Evolutionary conservation across 2,329 filamentous ascomycete species (phyloP), one percentile per base, ranked within the genome.

Genomic region (Penicillium corylophilum): DNA sequence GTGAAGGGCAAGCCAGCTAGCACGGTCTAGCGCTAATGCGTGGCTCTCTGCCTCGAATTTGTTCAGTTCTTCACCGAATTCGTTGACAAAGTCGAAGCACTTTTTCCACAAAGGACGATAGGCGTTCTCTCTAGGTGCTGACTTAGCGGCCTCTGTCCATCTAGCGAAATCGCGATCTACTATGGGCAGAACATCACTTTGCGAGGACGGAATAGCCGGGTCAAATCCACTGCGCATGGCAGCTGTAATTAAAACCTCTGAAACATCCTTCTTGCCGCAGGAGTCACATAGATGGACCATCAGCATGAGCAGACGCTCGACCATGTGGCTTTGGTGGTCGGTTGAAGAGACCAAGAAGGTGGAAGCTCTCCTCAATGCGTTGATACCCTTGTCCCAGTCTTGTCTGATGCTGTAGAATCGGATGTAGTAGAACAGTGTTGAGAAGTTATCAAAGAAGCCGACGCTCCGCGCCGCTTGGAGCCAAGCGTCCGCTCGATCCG

Each of bases 271-370:
- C 49, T 63, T 63, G 20, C 58, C 51, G 43, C 71, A 74, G 13
- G 60, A 56, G 54, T 72, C 69, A 49, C 72, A 74, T 4, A 74
- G 62, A 22, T 69, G 61, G 6, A 72, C 65, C 72, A 75, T 74
- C 31, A 69, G 63, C 1, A 70, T 55, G 20, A 75, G 62, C 31
- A 75, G 48, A 20, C 71, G 63, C 31, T 73, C 67, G 20, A 72
- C 61, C 18, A 58, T 53, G 22, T 53, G 46, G 10, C 55, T 35
- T 5, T 56, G 50, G 41, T 68, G 68, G 23, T 64, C 59, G 5
- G 66, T 68, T 29, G 71, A 67, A 6, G 71, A 70, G 12, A 65
- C 60, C 18, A 75, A 64, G 46, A 65, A 75, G 13, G 69, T 66
- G 16, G 73, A 50, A 0, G 66, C 62, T 59, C 69, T 61, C 52